Conservation (phyloP, 441 rosid species). For the Raphanus hybrid region DNA sequence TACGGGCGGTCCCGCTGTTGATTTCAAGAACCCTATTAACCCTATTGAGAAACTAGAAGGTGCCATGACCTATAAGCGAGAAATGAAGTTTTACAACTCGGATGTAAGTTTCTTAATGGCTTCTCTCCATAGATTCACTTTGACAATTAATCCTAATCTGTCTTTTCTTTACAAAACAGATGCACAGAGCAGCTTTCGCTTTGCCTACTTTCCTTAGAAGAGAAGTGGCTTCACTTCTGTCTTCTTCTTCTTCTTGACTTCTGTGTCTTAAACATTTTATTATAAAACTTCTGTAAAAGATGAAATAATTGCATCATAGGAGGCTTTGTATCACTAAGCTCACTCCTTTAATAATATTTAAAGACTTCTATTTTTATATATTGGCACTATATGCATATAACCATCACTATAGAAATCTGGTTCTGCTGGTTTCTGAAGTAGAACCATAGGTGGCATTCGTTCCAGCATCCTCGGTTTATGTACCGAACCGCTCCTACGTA, state of each 20-base stretch:
- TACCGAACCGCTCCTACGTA: conserved; percentile 49
- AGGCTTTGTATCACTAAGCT: conserved; percentile 23
- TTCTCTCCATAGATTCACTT: neutral
- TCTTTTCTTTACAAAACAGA: conserved; percentile 50
- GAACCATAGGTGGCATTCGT: conserved; percentile 64
- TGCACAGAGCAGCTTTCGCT: conserved; percentile 88
- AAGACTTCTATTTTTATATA: conserved; percentile 18
- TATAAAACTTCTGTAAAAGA: conserved; percentile 16
- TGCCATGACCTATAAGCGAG: conserved; percentile 65
- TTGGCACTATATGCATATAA: conserved; percentile 19
- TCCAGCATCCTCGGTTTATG: conserved; percentile 59
- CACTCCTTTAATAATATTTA: conserved; percentile 1
- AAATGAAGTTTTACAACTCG: conserved; percentile 81
- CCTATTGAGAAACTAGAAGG: conserved; percentile 92
- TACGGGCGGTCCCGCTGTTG: conserved; percentile 79
- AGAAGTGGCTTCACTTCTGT: conserved; percentile 65
- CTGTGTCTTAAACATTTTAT: neutral
- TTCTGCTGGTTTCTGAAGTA: conserved; percentile 84
- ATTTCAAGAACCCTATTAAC: conserved; percentile 88
- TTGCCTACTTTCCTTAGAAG: conserved; percentile 79
- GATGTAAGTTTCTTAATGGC: conserved; percentile 53
- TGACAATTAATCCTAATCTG: conserved; percentile 16
- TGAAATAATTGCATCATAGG: conserved; percentile 18
- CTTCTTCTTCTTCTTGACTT: conserved; percentile 34
- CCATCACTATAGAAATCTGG: conserved; percentile 78